Conservation (phyloP, 2,329 filamentous ascomycete species). For the Colletotrichum sp. region DNA sequence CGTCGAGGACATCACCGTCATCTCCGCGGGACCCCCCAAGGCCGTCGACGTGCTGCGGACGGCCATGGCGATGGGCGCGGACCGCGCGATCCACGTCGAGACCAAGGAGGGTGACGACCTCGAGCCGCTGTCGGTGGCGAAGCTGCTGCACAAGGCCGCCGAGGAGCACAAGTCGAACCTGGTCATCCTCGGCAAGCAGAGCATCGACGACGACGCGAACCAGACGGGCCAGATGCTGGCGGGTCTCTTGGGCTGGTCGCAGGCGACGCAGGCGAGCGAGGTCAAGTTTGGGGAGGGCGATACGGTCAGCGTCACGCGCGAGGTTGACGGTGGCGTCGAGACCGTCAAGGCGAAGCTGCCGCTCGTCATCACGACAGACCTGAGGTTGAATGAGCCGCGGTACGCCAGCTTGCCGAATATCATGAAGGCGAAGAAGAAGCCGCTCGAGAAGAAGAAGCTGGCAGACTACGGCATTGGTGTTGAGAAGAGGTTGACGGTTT, state of each 20-base stretch:
- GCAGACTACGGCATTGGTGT: slow-evolving; percentile 81
- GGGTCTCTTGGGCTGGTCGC: slow-evolving; percentile 87
- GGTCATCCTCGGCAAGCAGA: slow-evolving; percentile 95
- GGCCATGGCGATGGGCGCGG: slow-evolving; percentile 98
- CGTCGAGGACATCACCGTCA: slow-evolving; percentile 90
- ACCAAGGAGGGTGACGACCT: slow-evolving; percentile 75
- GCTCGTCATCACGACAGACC: slow-evolving; percentile 92
- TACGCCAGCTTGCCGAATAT: slow-evolving; percentile 98
- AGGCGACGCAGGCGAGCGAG: slow-evolving; percentile 91
- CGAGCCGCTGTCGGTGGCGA: slow-evolving; percentile 91
- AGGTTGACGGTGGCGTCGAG: slow-evolving; percentile 96
- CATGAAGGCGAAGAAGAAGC: slow-evolving; percentile 99
- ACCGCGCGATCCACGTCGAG: slow-evolving; percentile 89
- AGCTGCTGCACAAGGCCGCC: slow-evolving; percentile 81
- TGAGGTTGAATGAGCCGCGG: slow-evolving; percentile 91
- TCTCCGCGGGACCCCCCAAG: slow-evolving; percentile 89
- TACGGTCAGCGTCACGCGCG: slow-evolving; percentile 78
- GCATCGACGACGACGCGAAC: slow-evolving; percentile 93
- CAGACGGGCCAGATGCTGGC: slow-evolving; percentile 99
- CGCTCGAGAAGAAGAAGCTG: slow-evolving; percentile 88
- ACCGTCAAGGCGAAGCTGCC: slow-evolving; percentile 86
- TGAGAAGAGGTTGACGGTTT: slow-evolving; percentile 79
- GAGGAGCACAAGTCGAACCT: slow-evolving; percentile 88
- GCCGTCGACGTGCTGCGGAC: slow-evolving; percentile 88
- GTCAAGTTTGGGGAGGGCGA: slow-evolving; percentile 78